Percentiles rank a stretch among this genome's conserved stretches.
Evolutionary conservation across 192 early-diverging fungal species (phyloP).

Genomic region (Backusella morwellensis): DNA sequence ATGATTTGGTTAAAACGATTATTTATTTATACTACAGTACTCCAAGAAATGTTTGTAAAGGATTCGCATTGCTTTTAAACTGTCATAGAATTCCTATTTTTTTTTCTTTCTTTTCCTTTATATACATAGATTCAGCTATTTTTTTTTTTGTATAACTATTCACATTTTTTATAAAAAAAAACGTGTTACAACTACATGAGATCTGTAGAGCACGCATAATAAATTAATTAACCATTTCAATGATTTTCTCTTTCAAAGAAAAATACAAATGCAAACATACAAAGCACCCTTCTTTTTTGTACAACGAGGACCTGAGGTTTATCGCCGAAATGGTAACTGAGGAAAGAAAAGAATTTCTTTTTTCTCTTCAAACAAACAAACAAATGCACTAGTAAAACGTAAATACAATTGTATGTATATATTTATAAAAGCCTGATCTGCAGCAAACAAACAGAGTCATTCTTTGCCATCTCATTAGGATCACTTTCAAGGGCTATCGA

Average conservation of each 20-base stretch:
- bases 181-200: background rate
- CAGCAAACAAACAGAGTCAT: constrained; percentile 9
- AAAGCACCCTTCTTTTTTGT: background rate
- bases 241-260: background rate
- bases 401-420: background rate
- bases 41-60: background rate
- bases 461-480: constrained; percentile 1
- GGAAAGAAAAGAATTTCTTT: constrained; percentile 5
- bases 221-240: background rate
- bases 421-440: constrained; percentile 6
- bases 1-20: background rate
- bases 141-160: background rate
- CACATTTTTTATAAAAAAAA: background rate
- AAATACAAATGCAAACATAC: background rate
- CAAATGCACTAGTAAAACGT: background rate
- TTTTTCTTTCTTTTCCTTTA: background rate
- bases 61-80: background rate
- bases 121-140: background rate
- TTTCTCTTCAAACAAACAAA: constrained; percentile 4
- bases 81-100: background rate
- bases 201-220: background rate
- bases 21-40: background rate
- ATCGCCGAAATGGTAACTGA: background rate
- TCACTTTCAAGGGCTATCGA: background rate
- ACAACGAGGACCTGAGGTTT: background rate